Evolutionary conservation across 306 rosid species (phyloP).

Genomic region (Urtica urens): DNA sequence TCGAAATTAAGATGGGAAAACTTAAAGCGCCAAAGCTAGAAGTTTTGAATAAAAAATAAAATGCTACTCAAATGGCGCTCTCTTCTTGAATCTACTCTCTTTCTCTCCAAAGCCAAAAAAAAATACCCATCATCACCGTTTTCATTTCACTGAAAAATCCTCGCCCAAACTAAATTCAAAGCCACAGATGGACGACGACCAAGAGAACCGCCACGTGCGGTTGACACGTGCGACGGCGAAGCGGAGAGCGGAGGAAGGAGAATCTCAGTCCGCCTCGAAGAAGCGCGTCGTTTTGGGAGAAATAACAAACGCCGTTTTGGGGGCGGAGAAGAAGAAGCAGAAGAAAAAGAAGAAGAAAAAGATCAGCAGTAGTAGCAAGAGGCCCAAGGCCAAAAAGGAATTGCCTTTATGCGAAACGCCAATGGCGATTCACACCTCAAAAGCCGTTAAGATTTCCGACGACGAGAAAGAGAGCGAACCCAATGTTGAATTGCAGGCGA

Average conservation of each 20-base stretch:
- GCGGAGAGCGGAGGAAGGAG: slow-evolving; percentile 15
- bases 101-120: background rate
- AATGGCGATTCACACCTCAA: background rate
- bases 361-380: slow-evolving; percentile 8
- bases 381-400: background rate
- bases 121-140: no score
- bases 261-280: slow-evolving; percentile 13
- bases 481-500: no score
- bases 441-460: background rate
- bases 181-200: slow-evolving; percentile 12
- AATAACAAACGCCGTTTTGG: slow-evolving; percentile 15
- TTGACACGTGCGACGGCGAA: slow-evolving; percentile 21
- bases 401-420: background rate
- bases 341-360: slow-evolving; percentile 10
- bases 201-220: slow-evolving; percentile 16
- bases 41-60: no score
- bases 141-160: background rate
- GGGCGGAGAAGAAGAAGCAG: background rate
- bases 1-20: background rate
- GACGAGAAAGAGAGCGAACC: background rate
- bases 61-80: slow-evolving; percentile 12
- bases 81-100: background rate
- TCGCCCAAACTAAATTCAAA: background rate
- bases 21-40: background rate
- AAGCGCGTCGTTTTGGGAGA: slow-evolving; percentile 55